Conservation (phyloP, 768 basidiomycete genomes). For the Kwoniella europaea region DNA sequence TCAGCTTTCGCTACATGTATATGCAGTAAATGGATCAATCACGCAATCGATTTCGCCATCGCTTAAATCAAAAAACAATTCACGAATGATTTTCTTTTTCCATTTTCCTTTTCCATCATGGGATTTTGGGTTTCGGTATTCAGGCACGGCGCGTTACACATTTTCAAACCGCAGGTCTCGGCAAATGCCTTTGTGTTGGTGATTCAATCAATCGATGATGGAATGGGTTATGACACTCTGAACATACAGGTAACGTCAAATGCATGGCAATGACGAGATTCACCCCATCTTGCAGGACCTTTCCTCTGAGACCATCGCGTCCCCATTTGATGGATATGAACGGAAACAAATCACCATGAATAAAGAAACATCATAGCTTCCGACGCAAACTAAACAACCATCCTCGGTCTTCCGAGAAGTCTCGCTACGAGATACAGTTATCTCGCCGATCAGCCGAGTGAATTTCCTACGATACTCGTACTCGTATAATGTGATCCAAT, state of each 20-base stretch:
- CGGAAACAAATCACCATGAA: no score
- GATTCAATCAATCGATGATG: no score
- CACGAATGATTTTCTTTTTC: not conserved
- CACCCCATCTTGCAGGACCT: not conserved
- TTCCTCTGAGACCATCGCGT: no score
- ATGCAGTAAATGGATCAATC: slow-evolving; percentile 6
- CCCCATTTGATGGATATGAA: no score
- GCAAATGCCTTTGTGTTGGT: not conserved
- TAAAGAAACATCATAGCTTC: no score
- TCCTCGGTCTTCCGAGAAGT: no score
- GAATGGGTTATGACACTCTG: no score
- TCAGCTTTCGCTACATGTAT: not conserved
- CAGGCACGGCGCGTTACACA: not conserved
- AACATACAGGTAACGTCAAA: not conserved
- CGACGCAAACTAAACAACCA: no score
- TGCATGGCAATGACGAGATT: not conserved
- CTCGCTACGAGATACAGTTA: no score
- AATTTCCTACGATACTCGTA: no score
- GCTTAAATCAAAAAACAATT: not conserved
- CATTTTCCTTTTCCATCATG: not conserved
- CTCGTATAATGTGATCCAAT: no score
- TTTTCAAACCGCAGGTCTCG: not conserved
- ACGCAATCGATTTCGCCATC: slow-evolving; percentile 30
- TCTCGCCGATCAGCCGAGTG: no score
- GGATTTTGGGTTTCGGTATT: not conserved